A percentile compares a stretch with the other conserved stretches of the same genome.
phyloP scores from a whole-genome alignment of 2,329 filamentous ascomycete genomes.

The Cladosporium austrohemisphaericum region DNA sequence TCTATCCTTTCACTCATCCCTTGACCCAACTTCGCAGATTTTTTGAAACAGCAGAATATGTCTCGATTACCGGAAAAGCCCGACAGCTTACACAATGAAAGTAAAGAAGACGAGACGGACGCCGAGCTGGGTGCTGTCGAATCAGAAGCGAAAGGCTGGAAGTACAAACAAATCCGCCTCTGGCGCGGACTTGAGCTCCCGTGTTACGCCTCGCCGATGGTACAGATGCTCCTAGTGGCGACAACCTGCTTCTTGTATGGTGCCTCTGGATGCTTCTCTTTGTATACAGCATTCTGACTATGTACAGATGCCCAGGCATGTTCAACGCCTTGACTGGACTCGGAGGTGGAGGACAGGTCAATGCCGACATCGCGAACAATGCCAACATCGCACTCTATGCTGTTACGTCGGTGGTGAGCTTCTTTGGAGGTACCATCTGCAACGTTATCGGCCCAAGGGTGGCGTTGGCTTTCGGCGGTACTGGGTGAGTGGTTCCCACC shows the following conservation, averaged over 20 bases:
- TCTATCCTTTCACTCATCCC: neutral
- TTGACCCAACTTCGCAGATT: neutral
- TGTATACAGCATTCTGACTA: conserved; percentile 2
- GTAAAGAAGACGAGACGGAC: neutral
- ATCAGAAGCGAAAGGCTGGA: neutral
- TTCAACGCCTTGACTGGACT: conserved; percentile 51
- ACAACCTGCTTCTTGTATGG: conserved; percentile 10
- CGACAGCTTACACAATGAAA: neutral
- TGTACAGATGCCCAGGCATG: conserved; percentile 39
- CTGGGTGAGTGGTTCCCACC: neutral
- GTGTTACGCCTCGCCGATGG: conserved; percentile 9
- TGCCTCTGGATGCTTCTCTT: too few species aligned
- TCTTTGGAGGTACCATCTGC: conserved; percentile 67
- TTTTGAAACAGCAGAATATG: neutral
- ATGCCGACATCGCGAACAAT: conserved; percentile 3
- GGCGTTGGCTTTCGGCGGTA: conserved; percentile 66
- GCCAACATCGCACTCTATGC: conserved; percentile 70
- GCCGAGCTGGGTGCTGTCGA: neutral
- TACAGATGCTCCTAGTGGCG: conserved; percentile 9
- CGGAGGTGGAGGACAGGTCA: conserved; percentile 47
- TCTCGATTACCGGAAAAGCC: neutral
- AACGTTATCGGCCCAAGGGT: conserved; percentile 69
- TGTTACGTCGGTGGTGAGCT: conserved; percentile 63
- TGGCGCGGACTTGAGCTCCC: neutral
- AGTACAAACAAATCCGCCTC: neutral